A percentile compares a stretch with the other conserved stretches of the same genome.
Conservation (phyloP, 2,329 filamentous ascomycete genomes). For the Penicillium sp. region DNA sequence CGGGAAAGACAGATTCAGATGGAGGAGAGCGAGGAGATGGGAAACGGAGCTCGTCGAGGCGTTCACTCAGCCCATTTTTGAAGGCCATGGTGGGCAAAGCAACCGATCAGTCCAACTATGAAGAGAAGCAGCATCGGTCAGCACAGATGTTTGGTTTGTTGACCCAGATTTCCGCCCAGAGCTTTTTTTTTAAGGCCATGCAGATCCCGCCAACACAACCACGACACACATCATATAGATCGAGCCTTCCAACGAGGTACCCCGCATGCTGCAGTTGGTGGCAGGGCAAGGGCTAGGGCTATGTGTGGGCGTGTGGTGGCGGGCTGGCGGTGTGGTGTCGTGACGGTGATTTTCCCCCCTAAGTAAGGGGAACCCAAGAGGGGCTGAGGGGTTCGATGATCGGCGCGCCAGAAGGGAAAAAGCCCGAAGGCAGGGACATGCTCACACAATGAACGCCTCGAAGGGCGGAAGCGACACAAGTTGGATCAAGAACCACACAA, state of each 20-base stretch:
- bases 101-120: slow-evolving; percentile 39
- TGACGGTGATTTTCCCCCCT: slow-evolving; percentile 19
- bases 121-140: slow-evolving; percentile 31
- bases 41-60: slow-evolving; percentile 80
- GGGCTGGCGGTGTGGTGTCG: slow-evolving; percentile 39
- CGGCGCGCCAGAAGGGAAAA: slow-evolving; percentile 31
- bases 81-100: slow-evolving; percentile 61
- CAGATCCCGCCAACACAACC: neutral
- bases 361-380: slow-evolving; percentile 44
- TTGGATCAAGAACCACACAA: slow-evolving; percentile 7
- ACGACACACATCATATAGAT: slow-evolving; percentile 1
- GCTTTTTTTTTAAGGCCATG: slow-evolving; percentile 7
- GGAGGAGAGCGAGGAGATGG: slow-evolving; percentile 75
- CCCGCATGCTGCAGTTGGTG: slow-evolving; percentile 13
- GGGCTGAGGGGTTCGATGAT: slow-evolving; percentile 42
- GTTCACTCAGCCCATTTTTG: slow-evolving; percentile 63
- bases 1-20: slow-evolving; percentile 74
- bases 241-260: neutral
- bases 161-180: slow-evolving; percentile 5
- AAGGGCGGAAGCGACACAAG: slow-evolving; percentile 19
- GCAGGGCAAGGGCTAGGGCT: slow-evolving; percentile 20
- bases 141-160: slow-evolving; percentile 15
- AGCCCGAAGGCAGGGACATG: slow-evolving; percentile 17
- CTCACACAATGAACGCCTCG: slow-evolving; percentile 47
- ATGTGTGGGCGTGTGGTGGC: slow-evolving; percentile 15